Conservation (phyloP, 1,284 basidiomycete species). For the Pyrrhoderma noxium region DNA sequence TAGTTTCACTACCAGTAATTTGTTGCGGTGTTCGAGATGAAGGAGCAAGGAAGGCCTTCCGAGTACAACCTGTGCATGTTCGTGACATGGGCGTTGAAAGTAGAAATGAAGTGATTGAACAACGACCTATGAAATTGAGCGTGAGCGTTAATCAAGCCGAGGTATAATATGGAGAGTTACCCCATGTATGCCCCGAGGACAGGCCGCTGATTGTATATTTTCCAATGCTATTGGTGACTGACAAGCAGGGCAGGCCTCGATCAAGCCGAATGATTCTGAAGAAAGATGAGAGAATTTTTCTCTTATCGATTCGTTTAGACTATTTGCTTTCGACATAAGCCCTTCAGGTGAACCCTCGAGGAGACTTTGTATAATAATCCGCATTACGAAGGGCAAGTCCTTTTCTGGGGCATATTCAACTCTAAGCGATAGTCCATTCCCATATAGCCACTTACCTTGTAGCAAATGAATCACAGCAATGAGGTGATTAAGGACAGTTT, state of each 20-base stretch:
- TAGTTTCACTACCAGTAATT: background rate
- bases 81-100: constrained; percentile 58
- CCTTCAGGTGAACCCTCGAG: constrained; percentile 12
- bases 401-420: constrained; percentile 12
- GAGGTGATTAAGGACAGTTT: constrained; percentile 52
- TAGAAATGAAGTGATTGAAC: constrained; percentile 65
- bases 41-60: constrained; percentile 58
- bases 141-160: background rate
- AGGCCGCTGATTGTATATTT: constrained; percentile 50
- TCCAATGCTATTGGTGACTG: constrained; percentile 45
- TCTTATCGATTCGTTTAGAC: constrained; percentile 5
- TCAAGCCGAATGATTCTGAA: constrained; percentile 24
- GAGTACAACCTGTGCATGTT: constrained; percentile 62
- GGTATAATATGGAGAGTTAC: constrained; percentile 30
- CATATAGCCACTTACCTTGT: constrained; percentile 34
- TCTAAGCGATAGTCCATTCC: background rate
- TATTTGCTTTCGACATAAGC: constrained; percentile 6
- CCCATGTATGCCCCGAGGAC: constrained; percentile 60
- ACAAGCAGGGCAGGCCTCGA: constrained; percentile 67
- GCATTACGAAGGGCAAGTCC: constrained; percentile 17
- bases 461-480: constrained; percentile 37
- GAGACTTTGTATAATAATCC: constrained; percentile 16
- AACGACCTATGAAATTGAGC: constrained; percentile 43
- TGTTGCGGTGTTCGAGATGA: constrained; percentile 24
- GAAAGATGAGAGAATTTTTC: constrained; percentile 5